Base-by-base conservation (phyloP, 2,329 filamentous ascomycete species). In the Nothomitra cinnamomea region DNA sequence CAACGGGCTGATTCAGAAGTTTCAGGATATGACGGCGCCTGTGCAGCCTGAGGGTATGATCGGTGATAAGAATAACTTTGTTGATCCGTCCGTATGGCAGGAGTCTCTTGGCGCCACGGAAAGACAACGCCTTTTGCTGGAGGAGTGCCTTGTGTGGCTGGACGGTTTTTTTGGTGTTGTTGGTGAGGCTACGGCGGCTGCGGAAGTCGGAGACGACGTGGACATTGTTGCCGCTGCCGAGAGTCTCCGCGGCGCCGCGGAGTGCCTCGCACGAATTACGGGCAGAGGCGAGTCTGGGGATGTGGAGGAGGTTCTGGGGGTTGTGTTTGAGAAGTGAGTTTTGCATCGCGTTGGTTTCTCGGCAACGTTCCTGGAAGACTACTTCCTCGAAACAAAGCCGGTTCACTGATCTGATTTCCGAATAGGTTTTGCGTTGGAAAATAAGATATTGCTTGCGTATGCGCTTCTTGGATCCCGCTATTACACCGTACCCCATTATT, bases 291-390 rank as follows among this genome's bases (percentile, higher is more conserved):
- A 88, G 61, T 78, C 77, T 41, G 86, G 88, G 1, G 90, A 96
- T 66, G 87, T 96, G 15, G 90, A 98, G 65, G 92, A 96, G 64
- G 87, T 98, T 6, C 70, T 98, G 45, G 92, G 92, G 0, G 89
- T 98, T 21, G 89, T 98, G 2, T 98, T 98, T 70, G 90, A 96
- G 67, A 96, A 94, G 86, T 94, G 70, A 73, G 79, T 78, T 54
- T 51, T 42, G 45, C 42, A 17, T 53, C 51, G n/a, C 43, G 52
- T 49, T 47, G 51, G 51, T 41, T 53, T 47, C 36, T 28, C 38
- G 3, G 13, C 4, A 51, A 54, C 21, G 40, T 41, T 22, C 24
- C 12, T 5, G 28, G 25, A 43, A 45, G 32, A 13, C 19, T 51
- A 7, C 12, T 15, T 32, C 19, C 32, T n/a, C 15, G 25, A 35